These are phyloP conservation scores for Spiromastix sp. DNA, from an alignment of 2,329 filamentous ascomycete species.

Conservation along the genomic window DNA sequence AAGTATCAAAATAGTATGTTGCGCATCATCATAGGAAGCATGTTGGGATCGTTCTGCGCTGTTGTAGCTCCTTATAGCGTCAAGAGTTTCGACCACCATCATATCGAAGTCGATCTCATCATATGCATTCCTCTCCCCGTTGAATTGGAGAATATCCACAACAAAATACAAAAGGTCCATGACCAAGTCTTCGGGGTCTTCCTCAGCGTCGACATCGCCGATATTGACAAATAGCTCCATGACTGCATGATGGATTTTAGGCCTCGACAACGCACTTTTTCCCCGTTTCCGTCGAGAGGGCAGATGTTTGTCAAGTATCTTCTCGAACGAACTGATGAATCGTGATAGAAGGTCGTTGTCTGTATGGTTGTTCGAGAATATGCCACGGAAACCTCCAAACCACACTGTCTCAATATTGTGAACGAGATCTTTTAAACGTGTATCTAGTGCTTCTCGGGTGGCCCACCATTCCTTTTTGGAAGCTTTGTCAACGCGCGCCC, in stretches of 20 bases:
- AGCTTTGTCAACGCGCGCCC: constrained; percentile 62
- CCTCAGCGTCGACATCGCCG: constrained; percentile 58
- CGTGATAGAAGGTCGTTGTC: constrained; percentile 56
- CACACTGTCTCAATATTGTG: constrained; percentile 83
- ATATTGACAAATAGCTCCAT: constrained; percentile 83
- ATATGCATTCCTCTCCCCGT: constrained; percentile 91
- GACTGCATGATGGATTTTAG: constrained; percentile 55
- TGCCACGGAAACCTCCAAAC: constrained; percentile 87
- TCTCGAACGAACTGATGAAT: constrained; percentile 70
- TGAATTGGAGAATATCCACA: constrained; percentile 91
- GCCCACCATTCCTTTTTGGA: constrained; percentile 83
- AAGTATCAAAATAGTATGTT: constrained; percentile 76
- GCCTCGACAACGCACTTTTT: constrained; percentile 42
- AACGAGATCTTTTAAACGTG: constrained; percentile 64
- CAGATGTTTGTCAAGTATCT: constrained; percentile 70
- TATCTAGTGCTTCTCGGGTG: constrained; percentile 70
- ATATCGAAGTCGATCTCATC: constrained; percentile 94
- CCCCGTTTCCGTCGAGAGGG: constrained; percentile 62
- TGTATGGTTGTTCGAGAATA: constrained; percentile 68
- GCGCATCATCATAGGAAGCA: constrained; percentile 19
- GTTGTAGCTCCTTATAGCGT: constrained; percentile 74
- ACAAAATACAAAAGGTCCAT: constrained; percentile 93
- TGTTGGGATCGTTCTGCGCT: constrained; percentile 22
- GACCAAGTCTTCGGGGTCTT: constrained; percentile 79
- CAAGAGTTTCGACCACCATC: constrained; percentile 79